These are phyloP conservation scores for Colletotrichum lupini DNA, from an alignment of 2,329 filamentous ascomycete genomes.

Conservation along the genomic window DNA sequence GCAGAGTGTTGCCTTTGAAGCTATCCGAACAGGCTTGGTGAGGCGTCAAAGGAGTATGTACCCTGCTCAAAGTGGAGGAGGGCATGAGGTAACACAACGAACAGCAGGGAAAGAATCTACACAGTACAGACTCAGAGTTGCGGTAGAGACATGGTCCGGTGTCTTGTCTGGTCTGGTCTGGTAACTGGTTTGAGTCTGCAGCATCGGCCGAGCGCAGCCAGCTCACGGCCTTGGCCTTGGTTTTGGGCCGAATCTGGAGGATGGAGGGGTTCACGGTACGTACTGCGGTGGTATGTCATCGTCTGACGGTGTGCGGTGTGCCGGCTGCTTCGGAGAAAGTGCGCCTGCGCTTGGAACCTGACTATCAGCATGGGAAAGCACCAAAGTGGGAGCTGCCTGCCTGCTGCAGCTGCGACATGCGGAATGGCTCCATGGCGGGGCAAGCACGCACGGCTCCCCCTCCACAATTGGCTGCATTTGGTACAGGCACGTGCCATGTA, in stretches of 20 bases:
- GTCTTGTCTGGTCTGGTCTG: background rate
- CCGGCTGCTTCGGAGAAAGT: slow-evolving; percentile 16
- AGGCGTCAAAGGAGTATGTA: too few species aligned
- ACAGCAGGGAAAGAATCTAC: background rate
- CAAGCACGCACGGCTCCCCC: slow-evolving; percentile 1
- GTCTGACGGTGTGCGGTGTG: background rate
- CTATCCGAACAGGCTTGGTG: background rate
- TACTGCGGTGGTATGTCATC: background rate
- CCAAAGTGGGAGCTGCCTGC: background rate
- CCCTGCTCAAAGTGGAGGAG: background rate
- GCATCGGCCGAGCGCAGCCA: slow-evolving; percentile 23
- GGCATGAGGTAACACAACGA: background rate
- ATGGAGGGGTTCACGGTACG: background rate
- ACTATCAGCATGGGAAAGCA: background rate
- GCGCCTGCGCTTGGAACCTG: background rate
- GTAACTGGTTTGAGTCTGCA: slow-evolving; percentile 4
- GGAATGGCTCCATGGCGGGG: slow-evolving; percentile 18
- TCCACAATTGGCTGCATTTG: background rate
- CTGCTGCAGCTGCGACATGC: background rate
- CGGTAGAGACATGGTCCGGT: slow-evolving; percentile 13
- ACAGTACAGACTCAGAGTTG: background rate
- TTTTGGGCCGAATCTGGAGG: background rate
- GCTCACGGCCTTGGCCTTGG: background rate
- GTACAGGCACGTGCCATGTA: too few species aligned
- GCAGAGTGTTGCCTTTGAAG: background rate